Conservation (phyloP, 2,329 filamentous ascomycete species). For the Monilinia fructicola region DNA sequence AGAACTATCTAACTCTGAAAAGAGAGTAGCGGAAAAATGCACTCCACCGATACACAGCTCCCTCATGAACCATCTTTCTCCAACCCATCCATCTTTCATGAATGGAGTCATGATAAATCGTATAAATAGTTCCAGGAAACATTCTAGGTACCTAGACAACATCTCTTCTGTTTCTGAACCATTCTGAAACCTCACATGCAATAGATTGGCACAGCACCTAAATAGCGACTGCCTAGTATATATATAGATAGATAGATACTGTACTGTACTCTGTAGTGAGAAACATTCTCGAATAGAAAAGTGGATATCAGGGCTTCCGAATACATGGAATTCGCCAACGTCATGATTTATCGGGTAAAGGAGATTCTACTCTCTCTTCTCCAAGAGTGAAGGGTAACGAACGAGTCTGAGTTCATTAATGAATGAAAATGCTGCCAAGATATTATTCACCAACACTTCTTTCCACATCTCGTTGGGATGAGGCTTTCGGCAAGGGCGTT, state of each 20-base stretch:
- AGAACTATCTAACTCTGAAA: no score
- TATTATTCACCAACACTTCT: not conserved
- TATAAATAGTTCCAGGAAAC: not conserved
- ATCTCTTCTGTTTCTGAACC: not conserved
- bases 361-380: not conserved
- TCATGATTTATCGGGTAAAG: not conserved
- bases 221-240: no score
- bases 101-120: slow-evolving; percentile 4
- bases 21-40: not conserved
- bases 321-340: not conserved
- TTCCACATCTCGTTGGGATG: not conserved
- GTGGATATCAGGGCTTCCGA: slow-evolving; percentile 8
- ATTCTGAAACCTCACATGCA: slow-evolving; percentile 4
- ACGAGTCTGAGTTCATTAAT: not conserved
- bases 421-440: not conserved
- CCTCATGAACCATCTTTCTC: not conserved
- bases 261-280: not conserved
- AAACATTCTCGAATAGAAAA: not conserved
- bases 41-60: slow-evolving; percentile 3
- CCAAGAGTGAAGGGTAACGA: not conserved
- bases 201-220: not conserved
- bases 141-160: no score
- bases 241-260: no score
- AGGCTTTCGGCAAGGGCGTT: slow-evolving; percentile 2
- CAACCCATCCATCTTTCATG: not conserved